Conservation (phyloP, 345 rosid species). For the Carallia brachiata region DNA sequence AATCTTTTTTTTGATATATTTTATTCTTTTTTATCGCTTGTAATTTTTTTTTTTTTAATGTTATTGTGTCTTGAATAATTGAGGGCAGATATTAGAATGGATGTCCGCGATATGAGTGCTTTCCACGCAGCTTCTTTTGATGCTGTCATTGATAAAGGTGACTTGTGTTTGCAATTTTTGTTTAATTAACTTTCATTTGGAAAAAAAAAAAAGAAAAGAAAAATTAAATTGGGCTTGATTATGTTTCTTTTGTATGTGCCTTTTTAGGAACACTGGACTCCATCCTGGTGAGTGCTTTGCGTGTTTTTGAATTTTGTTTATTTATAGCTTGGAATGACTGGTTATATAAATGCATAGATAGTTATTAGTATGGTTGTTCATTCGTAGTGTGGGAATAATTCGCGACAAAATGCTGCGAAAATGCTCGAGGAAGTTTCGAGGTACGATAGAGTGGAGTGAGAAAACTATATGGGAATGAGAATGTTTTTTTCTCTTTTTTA, state of each 20-base stretch:
- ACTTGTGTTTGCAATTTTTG: not conserved
- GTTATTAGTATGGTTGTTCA: not conserved
- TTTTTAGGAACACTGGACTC: slow-evolving; percentile 87
- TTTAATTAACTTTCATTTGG: too few relatives aligned
- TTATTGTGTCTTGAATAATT: slow-evolving; percentile 14
- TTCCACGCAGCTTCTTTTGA: slow-evolving; percentile 64
- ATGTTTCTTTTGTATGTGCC: slow-evolving; percentile 12
- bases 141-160: slow-evolving; percentile 84
- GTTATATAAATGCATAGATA: not conserved
- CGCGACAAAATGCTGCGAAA: slow-evolving; percentile 58
- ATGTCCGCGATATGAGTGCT: slow-evolving; percentile 70
- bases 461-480: not conserved
- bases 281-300: slow-evolving; percentile 58
- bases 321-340: not conserved
- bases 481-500: not conserved
- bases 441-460: slow-evolving; percentile 28
- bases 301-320: slow-evolving; percentile 1
- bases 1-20: too few relatives aligned
- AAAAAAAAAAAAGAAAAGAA: not conserved
- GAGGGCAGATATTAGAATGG: slow-evolving; percentile 61
- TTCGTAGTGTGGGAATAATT: slow-evolving; percentile 71
- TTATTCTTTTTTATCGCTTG: too few relatives aligned
- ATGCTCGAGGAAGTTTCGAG: slow-evolving; percentile 87
- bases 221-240: not conserved
- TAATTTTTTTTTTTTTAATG: not conserved